phyloP scores from a whole-genome alignment of 495 filamentous ascomycete genomes.

The Penicillium chermesinum region DNA sequence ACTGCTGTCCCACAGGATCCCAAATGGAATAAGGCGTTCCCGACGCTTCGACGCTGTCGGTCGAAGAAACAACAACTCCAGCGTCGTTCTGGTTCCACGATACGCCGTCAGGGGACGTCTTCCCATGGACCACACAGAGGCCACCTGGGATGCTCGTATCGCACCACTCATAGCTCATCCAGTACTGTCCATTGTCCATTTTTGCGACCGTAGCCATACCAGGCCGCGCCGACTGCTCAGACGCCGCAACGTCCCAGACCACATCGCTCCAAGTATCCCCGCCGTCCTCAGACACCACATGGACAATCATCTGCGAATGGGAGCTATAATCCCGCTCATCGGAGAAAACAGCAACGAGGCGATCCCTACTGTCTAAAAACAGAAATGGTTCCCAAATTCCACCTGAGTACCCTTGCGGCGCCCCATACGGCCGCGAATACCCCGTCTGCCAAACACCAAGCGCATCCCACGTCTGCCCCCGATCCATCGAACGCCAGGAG shows the following conservation, averaged over 20 bases:
- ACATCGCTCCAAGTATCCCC: conserved; percentile 4
- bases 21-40: conserved; percentile 1
- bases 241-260: not conserved
- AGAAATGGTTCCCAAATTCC: conserved; percentile 6
- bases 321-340: conserved; percentile 1
- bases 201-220: conserved; percentile 6
- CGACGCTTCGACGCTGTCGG: not conserved
- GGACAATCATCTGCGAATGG: conserved; percentile 3
- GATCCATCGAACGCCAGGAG: conserved; percentile 3
- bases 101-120: conserved; percentile 1
- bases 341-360: conserved; percentile 2
- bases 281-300: conserved; percentile 2
- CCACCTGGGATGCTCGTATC: not conserved
- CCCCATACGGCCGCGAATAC: not conserved
- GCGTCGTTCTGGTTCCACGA: not conserved
- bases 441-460: not conserved
- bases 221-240: not conserved
- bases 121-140: not conserved
- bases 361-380: not conserved
- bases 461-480: not conserved
- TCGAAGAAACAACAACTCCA: not conserved
- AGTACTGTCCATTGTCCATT: conserved; percentile 7
- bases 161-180: conserved; percentile 1
- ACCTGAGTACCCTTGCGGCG: not conserved
- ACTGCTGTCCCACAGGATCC: not conserved